These are phyloP conservation scores for Scutellaria baicalensis DNA, from an alignment of 257 asterid genomes.

Conservation along the genomic window DNA sequence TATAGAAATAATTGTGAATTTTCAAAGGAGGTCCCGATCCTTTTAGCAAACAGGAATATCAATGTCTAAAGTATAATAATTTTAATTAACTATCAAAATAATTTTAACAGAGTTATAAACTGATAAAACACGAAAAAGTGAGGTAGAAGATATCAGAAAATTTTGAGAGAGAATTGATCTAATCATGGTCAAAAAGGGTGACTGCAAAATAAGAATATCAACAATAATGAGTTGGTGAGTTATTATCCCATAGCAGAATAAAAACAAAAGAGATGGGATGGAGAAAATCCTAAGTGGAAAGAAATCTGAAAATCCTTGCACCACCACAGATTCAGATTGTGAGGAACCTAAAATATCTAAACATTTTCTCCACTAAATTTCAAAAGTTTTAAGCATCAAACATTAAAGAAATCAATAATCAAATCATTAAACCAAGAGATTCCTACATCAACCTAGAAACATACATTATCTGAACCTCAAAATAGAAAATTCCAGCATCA, in stretches of 20 bases:
- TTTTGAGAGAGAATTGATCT: neutral
- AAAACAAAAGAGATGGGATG: constrained; percentile 38
- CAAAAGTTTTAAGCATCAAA: neutral
- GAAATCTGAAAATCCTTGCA: constrained; percentile 8
- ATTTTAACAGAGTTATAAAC: too few species aligned
- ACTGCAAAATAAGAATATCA: neutral
- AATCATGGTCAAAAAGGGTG: neutral
- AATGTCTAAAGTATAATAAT: too few species aligned
- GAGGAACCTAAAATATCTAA: constrained; percentile 40
- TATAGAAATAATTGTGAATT: too few species aligned
- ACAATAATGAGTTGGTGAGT: neutral
- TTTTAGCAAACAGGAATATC: too few species aligned
- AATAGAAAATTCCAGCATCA: neutral
- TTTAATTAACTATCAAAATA: too few species aligned
- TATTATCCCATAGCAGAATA: constrained; percentile 19
- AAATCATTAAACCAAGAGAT: neutral
- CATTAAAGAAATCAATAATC: neutral
- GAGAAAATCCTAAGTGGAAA: constrained; percentile 29
- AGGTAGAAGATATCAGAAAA: too few species aligned
- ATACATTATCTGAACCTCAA: neutral
- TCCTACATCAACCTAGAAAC: constrained; percentile 1
- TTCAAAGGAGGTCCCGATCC: too few species aligned
- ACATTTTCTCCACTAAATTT: constrained; percentile 4
- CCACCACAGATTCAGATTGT: constrained; percentile 69
- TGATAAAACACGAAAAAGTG: too few species aligned